phyloP scores from a whole-genome alignment of 1,139 yeast genomes.

The Geotrichum restrictum region DNA sequence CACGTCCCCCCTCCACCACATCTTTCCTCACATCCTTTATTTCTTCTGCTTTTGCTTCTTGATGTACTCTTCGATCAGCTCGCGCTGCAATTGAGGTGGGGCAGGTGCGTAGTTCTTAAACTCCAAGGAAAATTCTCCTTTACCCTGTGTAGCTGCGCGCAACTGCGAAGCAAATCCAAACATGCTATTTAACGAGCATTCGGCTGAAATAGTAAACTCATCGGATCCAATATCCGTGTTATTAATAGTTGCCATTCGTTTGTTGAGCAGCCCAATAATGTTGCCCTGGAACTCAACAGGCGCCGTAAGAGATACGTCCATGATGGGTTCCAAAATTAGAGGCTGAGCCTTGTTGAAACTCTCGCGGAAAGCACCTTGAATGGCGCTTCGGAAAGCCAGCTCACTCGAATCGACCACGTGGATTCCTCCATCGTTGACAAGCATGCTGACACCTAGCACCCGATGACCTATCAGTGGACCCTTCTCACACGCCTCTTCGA shows the following conservation, averaged over 20 bases:
- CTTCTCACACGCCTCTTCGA: slow-evolving; percentile 89
- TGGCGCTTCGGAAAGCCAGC: slow-evolving; percentile 89
- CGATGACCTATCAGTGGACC: slow-evolving; percentile 96
- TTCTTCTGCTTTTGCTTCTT: slow-evolving; percentile 45
- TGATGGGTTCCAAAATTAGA: slow-evolving; percentile 89
- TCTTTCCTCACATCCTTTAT: slow-evolving; percentile 9
- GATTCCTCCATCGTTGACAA: slow-evolving; percentile 93
- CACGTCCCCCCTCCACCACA: too few relatives aligned
- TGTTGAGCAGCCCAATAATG: slow-evolving; percentile 86
- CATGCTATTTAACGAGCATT: slow-evolving; percentile 90
- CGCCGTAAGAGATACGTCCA: slow-evolving; percentile 89
- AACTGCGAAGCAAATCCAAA: slow-evolving; percentile 94
- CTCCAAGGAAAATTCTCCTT: slow-evolving; percentile 95
- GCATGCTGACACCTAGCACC: slow-evolving; percentile 89
- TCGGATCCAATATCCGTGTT: slow-evolving; percentile 94
- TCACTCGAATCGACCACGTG: slow-evolving; percentile 97
- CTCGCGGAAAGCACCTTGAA: slow-evolving; percentile 86
- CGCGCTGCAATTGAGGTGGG: slow-evolving; percentile 83
- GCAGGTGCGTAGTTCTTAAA: slow-evolving; percentile 90
- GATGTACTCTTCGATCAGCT: slow-evolving; percentile 79
- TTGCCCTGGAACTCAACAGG: slow-evolving; percentile 95
- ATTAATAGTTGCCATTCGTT: slow-evolving; percentile 84
- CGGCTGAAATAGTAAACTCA: slow-evolving; percentile 89
- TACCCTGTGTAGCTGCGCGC: slow-evolving; percentile 97
- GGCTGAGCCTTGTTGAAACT: slow-evolving; percentile 84